Base-by-base conservation (phyloP, 2,329 filamentous ascomycete genomes). In the Diaporthe sp. region DNA sequence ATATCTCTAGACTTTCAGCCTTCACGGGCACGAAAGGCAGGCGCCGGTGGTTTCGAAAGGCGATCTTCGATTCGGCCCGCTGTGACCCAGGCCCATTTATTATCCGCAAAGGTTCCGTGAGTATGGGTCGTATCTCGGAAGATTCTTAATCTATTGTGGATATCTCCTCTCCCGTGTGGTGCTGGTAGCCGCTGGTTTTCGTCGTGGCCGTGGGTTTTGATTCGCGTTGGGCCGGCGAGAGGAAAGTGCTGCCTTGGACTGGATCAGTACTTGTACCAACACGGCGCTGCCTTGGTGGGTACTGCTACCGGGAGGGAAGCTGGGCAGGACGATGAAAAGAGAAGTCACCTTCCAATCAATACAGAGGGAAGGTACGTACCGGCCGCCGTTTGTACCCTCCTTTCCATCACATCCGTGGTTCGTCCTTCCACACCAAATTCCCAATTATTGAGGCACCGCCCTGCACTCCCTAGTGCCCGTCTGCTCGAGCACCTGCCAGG, bases 11-110 rank as follows among this genome's bases (percentile, higher is more conserved):
- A 47, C 59, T 22, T 39, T 15, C 32, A 66, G 42, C n/a, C 44
- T 51, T 51, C 27, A 32, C 27, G 25, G 30, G 5, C 44, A 50
- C 27, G 30, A 66, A 37, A 25, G 44, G 17, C 30, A 8, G 61
- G 30, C 61, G 61, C 42, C 15, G 61, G 61, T 37, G 63, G 22
- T 51, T 51, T 37, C 37, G 30, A 15, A 66, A 27, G 8, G 44
- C 27, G 44, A 68, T 68, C 32, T 53, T 68, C 47, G 63, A 68
- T 68, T 53, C 63, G 63, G 63, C 63, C 63, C 47, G 63, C 63
- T 68, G 63, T 68, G 47, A 68, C 63, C 63, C 47, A 68, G 63
- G 32, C 63, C 63, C 63, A 53, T 13, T 68, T 68, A 68, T 68
- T 53, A 68, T 53, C 63, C 63, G 63, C 63, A 68, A 39, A 53